Percentiles rank a stretch among this genome's conserved stretches.
Conservation (phyloP, 176 grass and related monocot species). For the Hordeum marinum region DNA sequence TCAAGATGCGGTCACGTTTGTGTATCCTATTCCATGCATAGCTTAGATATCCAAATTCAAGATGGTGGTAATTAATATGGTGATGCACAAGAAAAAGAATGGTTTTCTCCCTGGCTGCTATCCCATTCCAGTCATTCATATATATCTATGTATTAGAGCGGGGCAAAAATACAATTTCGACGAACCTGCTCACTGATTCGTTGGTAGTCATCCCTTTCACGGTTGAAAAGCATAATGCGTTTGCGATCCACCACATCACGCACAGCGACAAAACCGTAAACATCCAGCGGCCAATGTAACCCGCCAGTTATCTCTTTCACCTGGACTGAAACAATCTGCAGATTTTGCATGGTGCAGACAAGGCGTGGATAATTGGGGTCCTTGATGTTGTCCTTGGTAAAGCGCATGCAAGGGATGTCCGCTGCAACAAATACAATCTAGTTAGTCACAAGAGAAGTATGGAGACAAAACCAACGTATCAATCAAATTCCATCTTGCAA, state of each 20-base stretch:
- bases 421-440: not conserved
- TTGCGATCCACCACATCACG: not conserved
- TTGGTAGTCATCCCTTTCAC: not conserved
- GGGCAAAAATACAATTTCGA: not conserved
- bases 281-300: not conserved
- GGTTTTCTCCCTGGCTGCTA: too few relatives aligned
- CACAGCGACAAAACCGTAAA: not conserved
- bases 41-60: too few relatives aligned
- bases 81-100: too few relatives aligned
- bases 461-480: too few relatives aligned
- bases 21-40: too few relatives aligned
- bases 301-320: not conserved
- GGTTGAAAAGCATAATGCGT: not conserved
- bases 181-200: not conserved
- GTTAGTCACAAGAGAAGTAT: too few relatives aligned
- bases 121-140: too few relatives aligned
- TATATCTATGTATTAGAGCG: too few relatives aligned
- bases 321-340: not conserved
- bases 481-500: too few relatives aligned
- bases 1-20: too few relatives aligned
- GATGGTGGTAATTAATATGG: too few relatives aligned
- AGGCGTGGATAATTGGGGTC: not conserved
- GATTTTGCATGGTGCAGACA: not conserved
- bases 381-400: not conserved
- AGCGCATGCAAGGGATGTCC: not conserved